Percentiles rank a stretch among this genome's conserved stretches.
Conservation (phyloP, 768 basidiomycete species). For the Dentipellis fragilis region DNA sequence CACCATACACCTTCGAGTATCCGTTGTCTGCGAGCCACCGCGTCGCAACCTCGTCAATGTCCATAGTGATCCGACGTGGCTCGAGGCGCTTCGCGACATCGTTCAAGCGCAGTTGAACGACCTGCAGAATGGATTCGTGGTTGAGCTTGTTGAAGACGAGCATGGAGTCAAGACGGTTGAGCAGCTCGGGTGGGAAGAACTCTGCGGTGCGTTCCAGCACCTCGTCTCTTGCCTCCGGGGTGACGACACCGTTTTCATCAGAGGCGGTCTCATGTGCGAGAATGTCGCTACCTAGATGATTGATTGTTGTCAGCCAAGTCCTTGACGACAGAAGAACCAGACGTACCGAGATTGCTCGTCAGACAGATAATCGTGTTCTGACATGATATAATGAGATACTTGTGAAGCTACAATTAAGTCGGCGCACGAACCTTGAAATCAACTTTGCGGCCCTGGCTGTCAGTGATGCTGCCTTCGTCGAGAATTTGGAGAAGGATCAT, state of each 20-base stretch:
- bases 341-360: conserved; percentile 71
- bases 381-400: neutral
- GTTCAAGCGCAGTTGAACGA: conserved; percentile 65
- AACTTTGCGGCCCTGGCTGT: conserved; percentile 86
- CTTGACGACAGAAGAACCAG: neutral
- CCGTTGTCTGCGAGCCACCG: conserved; percentile 68
- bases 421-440: conserved; percentile 64
- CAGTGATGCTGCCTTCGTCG: conserved; percentile 83
- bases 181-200: conserved; percentile 83
- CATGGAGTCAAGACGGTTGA: conserved; percentile 83
- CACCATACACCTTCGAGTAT: conserved; percentile 81
- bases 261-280: conserved; percentile 60
- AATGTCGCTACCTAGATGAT: conserved; percentile 42
- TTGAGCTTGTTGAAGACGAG: conserved; percentile 89
- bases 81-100: conserved; percentile 65
- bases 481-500: conserved; percentile 88
- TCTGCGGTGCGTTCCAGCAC: conserved; percentile 69
- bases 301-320: no score
- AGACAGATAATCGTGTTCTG: conserved; percentile 88
- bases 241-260: conserved; percentile 54
- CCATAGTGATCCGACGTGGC: conserved; percentile 56
- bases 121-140: conserved; percentile 57
- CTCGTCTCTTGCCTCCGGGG: conserved; percentile 45
- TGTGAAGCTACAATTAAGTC: neutral
- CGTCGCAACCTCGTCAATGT: conserved; percentile 52